A percentile compares a stretch with the other conserved stretches of the same genome.
phyloP scores from a whole-genome alignment of 225 moss, liverwort and hornwort genomes.

The Polytrichum formosum region DNA sequence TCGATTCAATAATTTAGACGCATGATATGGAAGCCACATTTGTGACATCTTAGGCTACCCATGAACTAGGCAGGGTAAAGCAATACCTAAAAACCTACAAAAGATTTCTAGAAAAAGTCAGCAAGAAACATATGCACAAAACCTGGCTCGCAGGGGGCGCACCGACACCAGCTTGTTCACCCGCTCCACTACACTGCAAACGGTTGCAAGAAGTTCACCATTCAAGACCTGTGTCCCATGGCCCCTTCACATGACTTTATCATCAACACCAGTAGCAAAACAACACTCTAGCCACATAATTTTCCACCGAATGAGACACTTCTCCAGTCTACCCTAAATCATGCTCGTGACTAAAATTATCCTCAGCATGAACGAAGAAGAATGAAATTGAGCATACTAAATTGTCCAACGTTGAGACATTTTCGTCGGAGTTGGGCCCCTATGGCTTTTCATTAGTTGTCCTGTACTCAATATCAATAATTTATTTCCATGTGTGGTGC shows the following conservation, averaged over 20 bases:
- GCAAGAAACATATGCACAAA: conserved; percentile 5
- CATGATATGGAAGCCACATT: neutral
- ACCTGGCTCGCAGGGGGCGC: conserved; percentile 94
- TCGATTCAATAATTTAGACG: neutral
- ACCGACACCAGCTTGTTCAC: conserved; percentile 97
- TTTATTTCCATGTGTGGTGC: no score
- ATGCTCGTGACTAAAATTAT: no score
- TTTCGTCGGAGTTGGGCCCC: no score
- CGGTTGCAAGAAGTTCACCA: conserved; percentile 83
- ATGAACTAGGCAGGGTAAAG: no score
- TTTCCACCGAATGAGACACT: neutral
- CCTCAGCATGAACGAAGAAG: no score
- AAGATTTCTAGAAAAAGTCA: no score
- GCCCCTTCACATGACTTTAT: conserved; percentile 44
- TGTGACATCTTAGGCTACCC: neutral
- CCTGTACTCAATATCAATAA: no score
- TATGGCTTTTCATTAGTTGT: no score
- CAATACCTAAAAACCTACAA: no score
- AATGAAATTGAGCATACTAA: no score
- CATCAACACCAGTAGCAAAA: neutral
- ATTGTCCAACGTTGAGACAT: no score
- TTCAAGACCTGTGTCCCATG: conserved; percentile 92
- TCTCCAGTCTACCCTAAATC: neutral
- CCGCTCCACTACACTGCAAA: conserved; percentile 91
- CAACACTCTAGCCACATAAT: neutral